Evolutionary conservation across 2,329 filamentous ascomycete species (phyloP).

Genomic region (Colletotrichum godetiae): DNA sequence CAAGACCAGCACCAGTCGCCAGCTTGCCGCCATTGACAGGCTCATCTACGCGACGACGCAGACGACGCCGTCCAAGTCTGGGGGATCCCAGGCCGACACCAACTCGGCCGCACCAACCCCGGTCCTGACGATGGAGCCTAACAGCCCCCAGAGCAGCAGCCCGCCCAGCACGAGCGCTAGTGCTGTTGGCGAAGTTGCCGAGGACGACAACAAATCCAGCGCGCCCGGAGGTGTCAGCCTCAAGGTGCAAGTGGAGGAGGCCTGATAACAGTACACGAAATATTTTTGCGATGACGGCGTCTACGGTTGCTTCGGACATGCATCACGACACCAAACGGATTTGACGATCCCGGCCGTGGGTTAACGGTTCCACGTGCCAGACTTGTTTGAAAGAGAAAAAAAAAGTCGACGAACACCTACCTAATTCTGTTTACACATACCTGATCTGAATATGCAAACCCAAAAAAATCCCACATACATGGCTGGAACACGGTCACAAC

Average conservation of each 20-base stretch:
- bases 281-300: constrained; percentile 8
- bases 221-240: constrained; percentile 33
- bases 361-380: neutral
- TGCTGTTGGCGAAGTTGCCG: constrained; percentile 54
- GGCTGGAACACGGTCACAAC: constrained; percentile 19
- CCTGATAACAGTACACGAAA: constrained; percentile 36
- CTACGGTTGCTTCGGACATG: constrained; percentile 29
- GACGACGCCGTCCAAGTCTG: constrained; percentile 29
- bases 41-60: constrained; percentile 52
- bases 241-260: constrained; percentile 46
- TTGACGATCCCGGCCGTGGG: constrained; percentile 14
- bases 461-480: constrained; percentile 14
- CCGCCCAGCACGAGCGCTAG: constrained; percentile 73
- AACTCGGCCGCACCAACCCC: constrained; percentile 72
- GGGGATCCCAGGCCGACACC: constrained; percentile 46
- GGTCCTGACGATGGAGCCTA: constrained; percentile 74
- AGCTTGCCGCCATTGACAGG: constrained; percentile 73
- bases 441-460: constrained; percentile 2
- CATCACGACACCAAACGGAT: constrained; percentile 28
- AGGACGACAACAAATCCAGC: constrained; percentile 42
- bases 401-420: constrained; percentile 4
- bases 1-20: constrained; percentile 73
- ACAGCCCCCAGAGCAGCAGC: constrained; percentile 75
- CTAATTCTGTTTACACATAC: constrained; percentile 32
- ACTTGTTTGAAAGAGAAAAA: constrained; percentile 2